These are phyloP conservation scores for Rauvolfia tetraphylla DNA, from an alignment of 257 asterid genomes.

Conservation along the genomic window DNA sequence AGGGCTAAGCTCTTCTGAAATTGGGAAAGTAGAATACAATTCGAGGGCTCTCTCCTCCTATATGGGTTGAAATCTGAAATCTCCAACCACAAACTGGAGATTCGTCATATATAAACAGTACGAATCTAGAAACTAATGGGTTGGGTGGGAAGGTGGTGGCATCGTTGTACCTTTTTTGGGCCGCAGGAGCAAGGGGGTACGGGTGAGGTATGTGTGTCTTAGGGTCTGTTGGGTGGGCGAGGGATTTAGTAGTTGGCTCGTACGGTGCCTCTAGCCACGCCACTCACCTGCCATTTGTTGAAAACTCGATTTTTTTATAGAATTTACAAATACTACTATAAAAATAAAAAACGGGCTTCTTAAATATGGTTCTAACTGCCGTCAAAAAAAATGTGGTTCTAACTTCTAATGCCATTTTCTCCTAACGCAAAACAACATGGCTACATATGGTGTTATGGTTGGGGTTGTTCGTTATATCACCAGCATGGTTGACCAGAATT, in stretches of 20 bases:
- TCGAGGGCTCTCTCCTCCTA: background rate
- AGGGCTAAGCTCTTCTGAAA: background rate
- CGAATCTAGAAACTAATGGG: background rate
- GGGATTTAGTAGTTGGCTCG: slow-evolving; percentile 47
- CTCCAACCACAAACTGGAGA: background rate
- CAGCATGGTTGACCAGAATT: slow-evolving; percentile 26
- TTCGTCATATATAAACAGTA: background rate
- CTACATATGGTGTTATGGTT: slow-evolving; percentile 15
- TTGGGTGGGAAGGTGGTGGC: background rate
- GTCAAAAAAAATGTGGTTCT: background rate
- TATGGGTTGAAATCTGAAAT: background rate
- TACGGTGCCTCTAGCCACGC: slow-evolving; percentile 31
- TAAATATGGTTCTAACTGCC: background rate
- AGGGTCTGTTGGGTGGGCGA: too few species aligned
- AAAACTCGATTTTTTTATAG: slow-evolving; percentile 4
- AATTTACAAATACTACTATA: background rate
- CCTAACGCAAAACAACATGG: slow-evolving; percentile 7
- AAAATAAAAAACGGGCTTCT: too few species aligned
- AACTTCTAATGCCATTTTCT: background rate
- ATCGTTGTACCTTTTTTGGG: too few species aligned
- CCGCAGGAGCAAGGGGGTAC: too few species aligned
- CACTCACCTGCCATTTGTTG: slow-evolving; percentile 43
- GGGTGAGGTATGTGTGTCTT: too few species aligned
- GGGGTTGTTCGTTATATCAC: slow-evolving; percentile 14
- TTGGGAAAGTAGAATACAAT: background rate